Evolutionary conservation across 1,284 basidiomycete species (phyloP).

Genomic region (Moesziomyces antarcticus): DNA sequence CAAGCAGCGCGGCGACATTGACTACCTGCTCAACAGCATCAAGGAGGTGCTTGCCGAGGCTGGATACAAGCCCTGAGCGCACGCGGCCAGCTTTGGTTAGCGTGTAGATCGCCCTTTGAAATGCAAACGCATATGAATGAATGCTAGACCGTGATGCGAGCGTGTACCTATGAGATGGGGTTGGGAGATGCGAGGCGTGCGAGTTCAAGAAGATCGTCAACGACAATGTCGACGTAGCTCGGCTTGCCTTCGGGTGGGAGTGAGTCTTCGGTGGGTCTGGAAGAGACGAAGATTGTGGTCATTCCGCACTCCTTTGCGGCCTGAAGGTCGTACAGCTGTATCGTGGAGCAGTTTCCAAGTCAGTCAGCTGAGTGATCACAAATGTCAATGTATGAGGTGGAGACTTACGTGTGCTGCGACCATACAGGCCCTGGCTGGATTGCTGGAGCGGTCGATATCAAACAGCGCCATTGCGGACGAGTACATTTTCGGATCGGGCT

Average conservation of each 20-base stretch:
- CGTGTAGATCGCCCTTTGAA: constrained; percentile 1
- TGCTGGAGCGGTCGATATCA: constrained; percentile 11
- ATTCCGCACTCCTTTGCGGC: constrained; percentile 37
- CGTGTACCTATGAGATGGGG: background rate
- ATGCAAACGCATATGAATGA: background rate
- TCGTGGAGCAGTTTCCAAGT: background rate
- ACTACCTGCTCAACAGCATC: constrained; percentile 78
- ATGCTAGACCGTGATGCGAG: background rate
- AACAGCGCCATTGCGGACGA: constrained; percentile 18
- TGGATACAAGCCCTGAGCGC: constrained; percentile 65
- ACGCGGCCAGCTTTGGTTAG: background rate
- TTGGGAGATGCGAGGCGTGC: constrained; percentile 13
- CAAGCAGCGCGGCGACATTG: constrained; percentile 73
- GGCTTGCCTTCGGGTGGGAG: constrained; percentile 30
- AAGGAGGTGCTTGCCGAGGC: constrained; percentile 72
- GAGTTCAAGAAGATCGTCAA: constrained; percentile 20
- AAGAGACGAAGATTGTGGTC: constrained; percentile 39
- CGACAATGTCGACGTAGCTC: constrained; percentile 30
- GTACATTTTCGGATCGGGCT: constrained; percentile 33
- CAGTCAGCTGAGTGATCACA: too few relatives aligned
- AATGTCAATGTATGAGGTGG: too few relatives aligned
- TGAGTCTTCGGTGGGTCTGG: constrained; percentile 20
- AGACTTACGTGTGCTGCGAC: constrained; percentile 33
- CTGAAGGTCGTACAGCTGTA: constrained; percentile 33
- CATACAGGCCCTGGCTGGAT: constrained; percentile 14